Percentiles rank a stretch among this genome's conserved stretches.
Evolutionary conservation across 352 stramenopile species (phyloP).

Genomic region (Bremia lactucae): DNA sequence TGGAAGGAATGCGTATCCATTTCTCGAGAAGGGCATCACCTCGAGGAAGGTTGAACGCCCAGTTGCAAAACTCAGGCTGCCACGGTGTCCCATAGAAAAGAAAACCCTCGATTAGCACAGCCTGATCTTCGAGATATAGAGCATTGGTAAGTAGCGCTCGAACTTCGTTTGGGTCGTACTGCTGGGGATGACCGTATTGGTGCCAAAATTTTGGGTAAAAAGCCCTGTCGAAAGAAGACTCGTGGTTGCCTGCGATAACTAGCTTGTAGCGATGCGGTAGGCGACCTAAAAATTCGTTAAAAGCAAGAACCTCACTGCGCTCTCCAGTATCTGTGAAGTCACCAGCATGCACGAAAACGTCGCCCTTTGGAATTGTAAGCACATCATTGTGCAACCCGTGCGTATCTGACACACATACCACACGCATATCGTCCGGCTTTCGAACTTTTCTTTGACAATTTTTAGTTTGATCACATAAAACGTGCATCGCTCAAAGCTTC

Average conservation of each 20-base stretch:
- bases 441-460: no score
- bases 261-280: constrained; percentile 72
- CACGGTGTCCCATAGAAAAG: constrained; percentile 71
- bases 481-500: no score
- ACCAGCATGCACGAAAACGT: constrained; percentile 82
- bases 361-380: constrained; percentile 64
- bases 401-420: constrained; percentile 72
- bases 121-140: constrained; percentile 67
- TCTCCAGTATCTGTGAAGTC: constrained; percentile 83
- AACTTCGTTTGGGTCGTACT: constrained; percentile 58
- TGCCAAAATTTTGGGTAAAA: constrained; percentile 66
- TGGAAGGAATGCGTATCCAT: constrained; percentile 40
- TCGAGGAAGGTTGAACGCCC: constrained; percentile 65
- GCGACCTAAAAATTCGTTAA: constrained; percentile 55
- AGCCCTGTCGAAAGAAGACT: constrained; percentile 60
- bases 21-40: constrained; percentile 28
- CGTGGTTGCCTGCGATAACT: constrained; percentile 75
- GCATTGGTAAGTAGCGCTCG: constrained; percentile 63
- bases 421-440: no score
- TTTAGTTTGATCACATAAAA: no score
- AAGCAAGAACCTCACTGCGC: constrained; percentile 48
- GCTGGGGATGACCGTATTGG: constrained; percentile 54
- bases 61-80: constrained; percentile 81
- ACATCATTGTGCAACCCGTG: constrained; percentile 52
- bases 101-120: constrained; percentile 61